Base-by-base conservation (phyloP, 305 asterid genomes). In the Solanum chacoense region DNA sequence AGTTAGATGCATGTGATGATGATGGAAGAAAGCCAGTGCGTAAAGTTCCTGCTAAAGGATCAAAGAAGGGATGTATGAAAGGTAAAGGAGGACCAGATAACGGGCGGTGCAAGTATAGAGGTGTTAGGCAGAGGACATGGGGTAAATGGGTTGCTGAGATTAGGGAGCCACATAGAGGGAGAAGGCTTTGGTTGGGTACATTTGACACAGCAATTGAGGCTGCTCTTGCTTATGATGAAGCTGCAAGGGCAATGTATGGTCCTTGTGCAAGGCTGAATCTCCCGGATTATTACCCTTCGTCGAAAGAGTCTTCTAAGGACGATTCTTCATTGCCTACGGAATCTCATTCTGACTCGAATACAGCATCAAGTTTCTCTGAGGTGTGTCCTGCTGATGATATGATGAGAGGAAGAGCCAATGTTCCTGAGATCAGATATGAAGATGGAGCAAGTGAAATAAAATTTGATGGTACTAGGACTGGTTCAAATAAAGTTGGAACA, bases 121-220 rank as follows among this genome's bases (percentile, higher is more conserved):
- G 98, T 12, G 99, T 96, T 37, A 91, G 99, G 91, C 99, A 97
- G 91, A 93, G 99, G 89, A 96, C 95, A 4, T 97, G 99, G 99
- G 99, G 99, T 55, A 97, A 97, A 93, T 97, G 99, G 99, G 99
- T 97, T 26, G 95, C 99, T 3, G 99, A 97, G 92, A 97, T 96
- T 16, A 91, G 98, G 80, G 96, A 95, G 92, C 99, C 99, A 0
- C 91, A 94, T 74, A 85, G 96, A 76, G 98, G 98, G n/a, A 92
- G 90, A 18, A 93, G 98, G 91, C 93, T 97, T 16, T 97, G 99
- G 99, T 85, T 97, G 42, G 99, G 99, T 71, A 97, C 98, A 1
- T 97, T 93, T 38, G 89, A 89, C 24, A 93, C 93, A 8, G 98
- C 95, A 0, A 20, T 86, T 3, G 98, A 95, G 22, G 99, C 98